Percentiles rank a stretch among this genome's conserved stretches.
These are phyloP conservation scores for Brassica hybrid DNA, from an alignment of 441 rosid species.

Conservation along the genomic window DNA sequence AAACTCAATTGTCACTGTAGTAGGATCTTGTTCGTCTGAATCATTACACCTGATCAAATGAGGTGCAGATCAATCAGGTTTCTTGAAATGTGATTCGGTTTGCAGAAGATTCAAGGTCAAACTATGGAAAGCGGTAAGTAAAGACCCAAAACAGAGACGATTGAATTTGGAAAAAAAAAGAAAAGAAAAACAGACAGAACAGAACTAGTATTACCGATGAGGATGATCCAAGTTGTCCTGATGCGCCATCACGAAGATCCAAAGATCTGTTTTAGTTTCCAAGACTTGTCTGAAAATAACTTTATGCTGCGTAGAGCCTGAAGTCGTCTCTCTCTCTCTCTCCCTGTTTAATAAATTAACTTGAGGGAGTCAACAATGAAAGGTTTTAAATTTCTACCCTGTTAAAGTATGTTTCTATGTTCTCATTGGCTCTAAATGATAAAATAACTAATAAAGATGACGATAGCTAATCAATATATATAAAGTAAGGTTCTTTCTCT, in stretches of 20 bases:
- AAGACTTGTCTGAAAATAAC: neutral
- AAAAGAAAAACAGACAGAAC: neutral
- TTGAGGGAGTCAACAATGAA: neutral
- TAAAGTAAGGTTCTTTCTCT: too few species aligned
- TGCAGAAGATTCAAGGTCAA: slow-evolving; percentile 6
- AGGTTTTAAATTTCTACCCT: neutral
- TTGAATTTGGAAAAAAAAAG: neutral
- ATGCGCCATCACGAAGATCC: slow-evolving; percentile 32
- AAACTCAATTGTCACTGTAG: slow-evolving; percentile 76
- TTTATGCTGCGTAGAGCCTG: neutral
- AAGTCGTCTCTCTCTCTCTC: neutral
- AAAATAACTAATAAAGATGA: neutral
- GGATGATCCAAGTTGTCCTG: slow-evolving; percentile 38
- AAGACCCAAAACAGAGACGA: neutral
- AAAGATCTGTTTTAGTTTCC: neutral
- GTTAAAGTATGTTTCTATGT: neutral
- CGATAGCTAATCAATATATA: too few species aligned
- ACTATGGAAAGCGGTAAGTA: neutral
- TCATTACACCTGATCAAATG: slow-evolving; percentile 22
- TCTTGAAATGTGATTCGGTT: slow-evolving; percentile 23
- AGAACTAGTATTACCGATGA: slow-evolving; percentile 23
- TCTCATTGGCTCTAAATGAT: slow-evolving; percentile 22
- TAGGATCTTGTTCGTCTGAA: slow-evolving; percentile 67
- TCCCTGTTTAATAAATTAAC: neutral
- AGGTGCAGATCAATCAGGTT: slow-evolving; percentile 19